phyloP scores from a whole-genome alignment of 208 protist species.

The Plasmodiophora brassicae region DNA sequence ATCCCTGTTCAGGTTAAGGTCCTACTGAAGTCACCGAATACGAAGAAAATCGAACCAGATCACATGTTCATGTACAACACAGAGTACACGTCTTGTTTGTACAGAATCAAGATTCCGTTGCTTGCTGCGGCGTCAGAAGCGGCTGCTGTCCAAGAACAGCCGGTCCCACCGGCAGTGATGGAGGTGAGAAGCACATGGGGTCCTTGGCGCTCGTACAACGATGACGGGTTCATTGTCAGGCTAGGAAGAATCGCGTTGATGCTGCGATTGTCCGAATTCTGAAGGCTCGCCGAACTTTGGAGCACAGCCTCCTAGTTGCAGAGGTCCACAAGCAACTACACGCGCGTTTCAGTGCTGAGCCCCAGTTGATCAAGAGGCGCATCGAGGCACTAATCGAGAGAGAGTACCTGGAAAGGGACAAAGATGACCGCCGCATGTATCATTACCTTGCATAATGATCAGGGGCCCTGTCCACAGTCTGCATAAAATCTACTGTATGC shows the following conservation, averaged over 20 bases:
- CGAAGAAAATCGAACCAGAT: constrained; percentile 2
- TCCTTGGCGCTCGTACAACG: not conserved
- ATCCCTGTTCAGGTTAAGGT: not conserved
- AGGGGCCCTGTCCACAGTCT: too few species aligned
- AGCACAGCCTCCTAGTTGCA: constrained; percentile 41
- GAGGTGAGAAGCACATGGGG: constrained; percentile 9
- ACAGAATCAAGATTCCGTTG: constrained; percentile 34
- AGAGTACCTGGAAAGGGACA: constrained; percentile 48
- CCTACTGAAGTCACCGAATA: constrained; percentile 37
- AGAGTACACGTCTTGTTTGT: constrained; percentile 24
- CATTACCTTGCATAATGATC: constrained; percentile 20
- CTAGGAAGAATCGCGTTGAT: constrained; percentile 39
- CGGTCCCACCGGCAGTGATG: not conserved
- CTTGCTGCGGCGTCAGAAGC: not conserved
- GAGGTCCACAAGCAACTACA: constrained; percentile 47
- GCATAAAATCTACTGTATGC: too few species aligned
- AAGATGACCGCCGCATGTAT: constrained; percentile 28
- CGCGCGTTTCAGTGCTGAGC: constrained; percentile 33
- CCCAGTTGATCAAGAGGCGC: constrained; percentile 44
- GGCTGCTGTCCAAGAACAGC: not conserved
- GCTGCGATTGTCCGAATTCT: constrained; percentile 45
- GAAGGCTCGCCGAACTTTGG: constrained; percentile 49
- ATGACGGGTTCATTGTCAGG: not conserved
- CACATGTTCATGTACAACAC: constrained; percentile 44
- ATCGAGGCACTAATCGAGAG: constrained; percentile 48